Percentiles rank a stretch among this genome's conserved stretches.
These are phyloP conservation scores for Tuctoria greenei DNA, from an alignment of 176 grass and related monocot species.

Conservation along the genomic window DNA sequence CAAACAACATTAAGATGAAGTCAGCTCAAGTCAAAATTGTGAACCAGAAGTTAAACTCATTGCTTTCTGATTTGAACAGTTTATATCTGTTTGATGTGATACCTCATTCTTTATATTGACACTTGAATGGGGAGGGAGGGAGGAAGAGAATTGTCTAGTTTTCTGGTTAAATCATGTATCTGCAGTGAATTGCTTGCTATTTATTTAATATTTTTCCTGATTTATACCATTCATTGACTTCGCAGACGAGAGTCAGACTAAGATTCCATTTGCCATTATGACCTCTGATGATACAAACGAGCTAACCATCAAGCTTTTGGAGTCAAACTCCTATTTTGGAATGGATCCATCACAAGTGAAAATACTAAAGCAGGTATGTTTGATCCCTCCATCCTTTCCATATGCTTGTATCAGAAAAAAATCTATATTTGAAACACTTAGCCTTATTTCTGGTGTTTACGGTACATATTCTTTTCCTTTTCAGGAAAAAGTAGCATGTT, in stretches of 20 bases:
- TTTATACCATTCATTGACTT: slow-evolving; percentile 11
- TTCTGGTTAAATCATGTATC: slow-evolving; percentile 3
- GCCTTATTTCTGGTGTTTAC: slow-evolving; percentile 6
- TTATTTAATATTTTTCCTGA: neutral
- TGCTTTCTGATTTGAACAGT: slow-evolving; percentile 3
- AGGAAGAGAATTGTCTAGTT: neutral
- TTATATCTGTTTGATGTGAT: neutral
- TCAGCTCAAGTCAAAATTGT: neutral
- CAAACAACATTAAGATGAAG: neutral
- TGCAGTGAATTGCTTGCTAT: neutral
- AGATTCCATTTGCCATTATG: slow-evolving; percentile 96
- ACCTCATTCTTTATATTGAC: neutral
- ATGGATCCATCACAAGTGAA: slow-evolving; percentile 88
- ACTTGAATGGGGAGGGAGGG: neutral
- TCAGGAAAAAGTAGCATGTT: slow-evolving; percentile 95
- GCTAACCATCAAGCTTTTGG: slow-evolving; percentile 68
- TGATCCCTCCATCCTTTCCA: slow-evolving; percentile 14
- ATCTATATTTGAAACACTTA: neutral
- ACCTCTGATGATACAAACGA: slow-evolving; percentile 95
- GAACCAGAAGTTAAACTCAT: neutral
- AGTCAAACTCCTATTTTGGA: slow-evolving; percentile 91
- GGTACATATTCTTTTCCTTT: slow-evolving; percentile 18
- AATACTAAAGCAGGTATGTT: slow-evolving; percentile 86
- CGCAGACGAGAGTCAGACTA: slow-evolving; percentile 45
- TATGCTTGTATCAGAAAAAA: neutral